These are phyloP conservation scores for Globisporangium nunn DNA, from an alignment of 352 stramenopile genomes.

Conservation along the genomic window DNA sequence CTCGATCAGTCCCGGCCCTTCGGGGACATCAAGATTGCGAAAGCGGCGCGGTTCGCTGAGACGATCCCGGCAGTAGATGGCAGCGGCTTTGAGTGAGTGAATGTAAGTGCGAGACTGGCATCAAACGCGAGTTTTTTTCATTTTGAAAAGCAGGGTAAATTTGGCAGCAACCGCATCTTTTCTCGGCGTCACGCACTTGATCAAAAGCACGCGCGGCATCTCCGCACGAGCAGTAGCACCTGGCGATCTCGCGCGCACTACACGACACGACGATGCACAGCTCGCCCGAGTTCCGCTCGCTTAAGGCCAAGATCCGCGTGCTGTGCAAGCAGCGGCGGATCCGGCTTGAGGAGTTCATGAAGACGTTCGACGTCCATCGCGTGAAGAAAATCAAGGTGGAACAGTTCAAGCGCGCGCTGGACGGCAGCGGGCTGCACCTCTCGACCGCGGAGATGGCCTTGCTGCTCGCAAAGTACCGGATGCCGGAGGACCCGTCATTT, in stretches of 20 bases:
- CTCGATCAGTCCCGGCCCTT: constrained; percentile 91
- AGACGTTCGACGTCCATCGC: constrained; percentile 79
- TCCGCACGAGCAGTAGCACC: too few relatives aligned
- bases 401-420: constrained; percentile 75
- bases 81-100: constrained; percentile 14
- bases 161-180: too few relatives aligned
- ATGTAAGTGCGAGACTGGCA: neutral
- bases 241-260: too few relatives aligned
- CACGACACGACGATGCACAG: constrained; percentile 33
- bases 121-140: too few relatives aligned
- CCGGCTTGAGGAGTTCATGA: constrained; percentile 85
- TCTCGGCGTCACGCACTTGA: too few relatives aligned
- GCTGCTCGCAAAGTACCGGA: constrained; percentile 61
- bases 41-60: constrained; percentile 60
- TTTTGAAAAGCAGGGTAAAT: too few relatives aligned
- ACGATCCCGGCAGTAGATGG: constrained; percentile 75
- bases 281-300: constrained; percentile 65
- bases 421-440: constrained; percentile 68
- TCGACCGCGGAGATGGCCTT: constrained; percentile 38
- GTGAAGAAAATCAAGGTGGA: constrained; percentile 80
- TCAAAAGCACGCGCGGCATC: too few relatives aligned
- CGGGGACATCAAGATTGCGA: constrained; percentile 91
- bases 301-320: constrained; percentile 74
- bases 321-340: constrained; percentile 81
- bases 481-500: constrained; percentile 49